These are phyloP conservation scores for Solanum acaule DNA, from an alignment of 257 asterid species.

Conservation along the genomic window DNA sequence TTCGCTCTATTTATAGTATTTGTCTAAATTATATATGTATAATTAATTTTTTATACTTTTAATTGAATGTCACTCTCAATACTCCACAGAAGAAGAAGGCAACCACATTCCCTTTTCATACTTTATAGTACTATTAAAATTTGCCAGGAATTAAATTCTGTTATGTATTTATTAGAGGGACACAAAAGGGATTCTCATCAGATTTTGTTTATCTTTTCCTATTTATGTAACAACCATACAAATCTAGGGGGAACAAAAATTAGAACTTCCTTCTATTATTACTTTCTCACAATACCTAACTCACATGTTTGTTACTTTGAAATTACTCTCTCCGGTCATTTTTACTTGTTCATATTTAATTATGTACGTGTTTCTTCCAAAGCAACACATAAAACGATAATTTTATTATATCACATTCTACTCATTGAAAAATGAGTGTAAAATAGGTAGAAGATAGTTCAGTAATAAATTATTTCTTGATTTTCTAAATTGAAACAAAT, in stretches of 20 bases:
- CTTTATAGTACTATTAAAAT: neutral
- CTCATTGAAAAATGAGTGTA: neutral
- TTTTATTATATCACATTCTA: neutral
- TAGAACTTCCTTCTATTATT: neutral
- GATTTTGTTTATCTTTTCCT: neutral
- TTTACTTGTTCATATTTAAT: neutral
- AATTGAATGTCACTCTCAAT: neutral
- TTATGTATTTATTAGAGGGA: neutral
- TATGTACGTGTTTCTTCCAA: fast-evolving
- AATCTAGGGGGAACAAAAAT: neutral
- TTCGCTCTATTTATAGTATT: neutral
- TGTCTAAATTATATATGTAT: neutral
- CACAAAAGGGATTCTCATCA: neutral
- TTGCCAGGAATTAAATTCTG: neutral
- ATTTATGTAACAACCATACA: neutral
- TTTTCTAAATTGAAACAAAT: too few relatives aligned
- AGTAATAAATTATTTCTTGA: neutral
- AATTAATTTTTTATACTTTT: neutral
- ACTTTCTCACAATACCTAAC: neutral
- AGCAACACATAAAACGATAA: neutral
- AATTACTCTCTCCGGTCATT: fast-evolving
- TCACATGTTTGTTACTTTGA: neutral
- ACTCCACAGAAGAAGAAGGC: neutral
- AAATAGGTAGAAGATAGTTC: neutral
- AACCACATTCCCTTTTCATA: neutral